phyloP scores from a whole-genome alignment of 2,329 filamentous ascomycete species.

The Pseudomassariella vexata region DNA sequence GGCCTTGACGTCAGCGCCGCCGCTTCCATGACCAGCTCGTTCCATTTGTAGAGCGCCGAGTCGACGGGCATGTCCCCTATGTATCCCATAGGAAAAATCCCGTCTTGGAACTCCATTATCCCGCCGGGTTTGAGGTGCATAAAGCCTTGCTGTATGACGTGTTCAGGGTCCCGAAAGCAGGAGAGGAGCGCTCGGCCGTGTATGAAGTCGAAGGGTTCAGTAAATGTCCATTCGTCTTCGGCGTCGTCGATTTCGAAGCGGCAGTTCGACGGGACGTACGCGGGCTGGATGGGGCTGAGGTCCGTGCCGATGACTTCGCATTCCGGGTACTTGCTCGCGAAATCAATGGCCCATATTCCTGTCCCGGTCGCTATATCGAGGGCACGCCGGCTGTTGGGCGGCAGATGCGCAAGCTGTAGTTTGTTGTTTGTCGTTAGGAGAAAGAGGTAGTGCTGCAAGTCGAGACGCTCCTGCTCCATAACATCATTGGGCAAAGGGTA shows the following conservation, averaged over 20 bases:
- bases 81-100: no score
- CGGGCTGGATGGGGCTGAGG: slow-evolving; percentile 42
- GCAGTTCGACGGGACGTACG: slow-evolving; percentile 20
- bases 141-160: slow-evolving; percentile 35
- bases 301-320: slow-evolving; percentile 30
- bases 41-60: no score
- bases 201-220: slow-evolving; percentile 8
- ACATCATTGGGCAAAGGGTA: slow-evolving; percentile 19
- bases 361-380: slow-evolving; percentile 7
- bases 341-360: slow-evolving; percentile 13
- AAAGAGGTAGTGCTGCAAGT: not conserved
- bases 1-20: no score
- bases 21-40: no score
- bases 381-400: no score
- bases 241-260: slow-evolving; percentile 8
- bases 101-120: no score
- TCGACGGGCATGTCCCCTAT: no score
- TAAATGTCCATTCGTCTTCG: slow-evolving; percentile 8
- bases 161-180: slow-evolving; percentile 38
- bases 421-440: no score
- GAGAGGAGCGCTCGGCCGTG: slow-evolving; percentile 30
- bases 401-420: no score
- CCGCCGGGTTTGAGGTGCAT: slow-evolving; percentile 27
- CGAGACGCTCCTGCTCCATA: slow-evolving; percentile 6
- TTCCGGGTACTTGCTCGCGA: slow-evolving; percentile 8